Conservation (phyloP, 2,329 filamentous ascomycete genomes). For the Raffaelea ambrosiae region DNA sequence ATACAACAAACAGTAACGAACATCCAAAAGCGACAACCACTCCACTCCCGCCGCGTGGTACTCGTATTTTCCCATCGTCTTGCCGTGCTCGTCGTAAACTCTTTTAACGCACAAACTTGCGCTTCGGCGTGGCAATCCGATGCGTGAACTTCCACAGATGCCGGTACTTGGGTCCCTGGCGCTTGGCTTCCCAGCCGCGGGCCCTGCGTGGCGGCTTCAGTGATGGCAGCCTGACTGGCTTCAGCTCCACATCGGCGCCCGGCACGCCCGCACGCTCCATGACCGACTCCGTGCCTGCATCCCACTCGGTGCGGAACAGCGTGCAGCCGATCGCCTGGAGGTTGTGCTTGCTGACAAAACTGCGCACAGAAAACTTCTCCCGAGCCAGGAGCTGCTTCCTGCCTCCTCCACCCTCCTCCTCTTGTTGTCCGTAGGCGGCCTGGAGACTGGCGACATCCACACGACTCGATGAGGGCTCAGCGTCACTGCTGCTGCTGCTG, state of each 20-base stretch:
- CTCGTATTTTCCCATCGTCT: too few species aligned
- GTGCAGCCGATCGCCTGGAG: conserved; percentile 71
- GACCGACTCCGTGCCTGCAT: conserved; percentile 76
- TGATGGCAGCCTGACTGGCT: conserved; percentile 65
- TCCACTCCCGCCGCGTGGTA: too few species aligned
- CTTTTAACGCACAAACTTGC: conserved; percentile 17
- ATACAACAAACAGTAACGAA: too few species aligned
- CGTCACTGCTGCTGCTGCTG: too few species aligned
- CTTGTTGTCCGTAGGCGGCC: too few species aligned
- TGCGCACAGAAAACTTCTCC: conserved; percentile 66
- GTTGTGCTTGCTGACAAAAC: conserved; percentile 61
- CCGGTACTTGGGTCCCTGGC: conserved; percentile 56
- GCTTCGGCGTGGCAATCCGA: conserved; percentile 33
- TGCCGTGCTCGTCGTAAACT: too few species aligned
- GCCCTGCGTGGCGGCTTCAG: conserved; percentile 53
- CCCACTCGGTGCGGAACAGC: conserved; percentile 85
- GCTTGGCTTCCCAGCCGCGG: conserved; percentile 59
- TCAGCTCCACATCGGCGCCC: conserved; percentile 77
- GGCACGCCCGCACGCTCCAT: conserved; percentile 72
- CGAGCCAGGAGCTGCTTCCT: conserved; percentile 26
- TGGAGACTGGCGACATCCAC: neutral
- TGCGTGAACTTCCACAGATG: conserved; percentile 58
- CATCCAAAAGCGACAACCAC: too few species aligned
- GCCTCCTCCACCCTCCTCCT: too few species aligned
- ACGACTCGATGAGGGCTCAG: too few species aligned